Percentiles rank a stretch among this genome's conserved stretches.
phyloP scores from a whole-genome alignment of 352 stramenopile genomes.

The Phytophthora fragariae region DNA sequence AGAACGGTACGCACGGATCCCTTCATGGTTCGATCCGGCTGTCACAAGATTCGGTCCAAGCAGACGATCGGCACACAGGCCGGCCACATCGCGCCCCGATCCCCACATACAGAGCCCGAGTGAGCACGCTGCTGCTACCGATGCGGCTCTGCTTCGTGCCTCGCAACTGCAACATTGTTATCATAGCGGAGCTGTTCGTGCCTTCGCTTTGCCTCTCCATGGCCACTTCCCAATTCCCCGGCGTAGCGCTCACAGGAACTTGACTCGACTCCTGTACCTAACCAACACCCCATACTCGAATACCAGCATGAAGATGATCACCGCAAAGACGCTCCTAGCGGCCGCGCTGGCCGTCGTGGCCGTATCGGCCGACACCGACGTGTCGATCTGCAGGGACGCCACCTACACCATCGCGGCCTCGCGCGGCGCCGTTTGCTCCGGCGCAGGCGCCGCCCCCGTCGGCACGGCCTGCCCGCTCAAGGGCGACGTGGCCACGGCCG shows the following conservation, averaged over 20 bases:
- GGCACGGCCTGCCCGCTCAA: slow-evolving; percentile 60
- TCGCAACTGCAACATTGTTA: slow-evolving; percentile 24
- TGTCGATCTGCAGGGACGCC: slow-evolving; percentile 53
- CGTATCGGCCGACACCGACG: slow-evolving; percentile 35
- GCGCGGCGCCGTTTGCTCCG: slow-evolving; percentile 60
- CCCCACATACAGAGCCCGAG: too few species aligned
- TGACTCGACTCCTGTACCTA: slow-evolving; percentile 19
- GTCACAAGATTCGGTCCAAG: slow-evolving; percentile 4
- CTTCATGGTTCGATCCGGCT: neutral
- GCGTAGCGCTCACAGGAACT: slow-evolving; percentile 30
- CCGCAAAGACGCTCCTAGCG: slow-evolving; percentile 26
- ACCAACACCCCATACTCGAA: neutral
- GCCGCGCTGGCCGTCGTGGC: slow-evolving; percentile 29
- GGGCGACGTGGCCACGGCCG: slow-evolving; percentile 45
- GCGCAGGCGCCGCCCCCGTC: slow-evolving; percentile 41
- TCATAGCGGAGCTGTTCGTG: slow-evolving; percentile 22
- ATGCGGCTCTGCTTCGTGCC: too few species aligned
- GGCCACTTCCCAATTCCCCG: slow-evolving; percentile 32
- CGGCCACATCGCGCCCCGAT: neutral
- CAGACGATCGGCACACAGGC: neutral
- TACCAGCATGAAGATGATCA: slow-evolving; percentile 29
- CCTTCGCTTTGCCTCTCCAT: slow-evolving; percentile 1
- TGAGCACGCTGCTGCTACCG: too few species aligned
- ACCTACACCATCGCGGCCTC: slow-evolving; percentile 50
- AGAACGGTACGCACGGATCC: neutral